Evolutionary conservation across 179 eudicot genomes (phyloP).

Genomic region (Carnegiea gigantea): DNA sequence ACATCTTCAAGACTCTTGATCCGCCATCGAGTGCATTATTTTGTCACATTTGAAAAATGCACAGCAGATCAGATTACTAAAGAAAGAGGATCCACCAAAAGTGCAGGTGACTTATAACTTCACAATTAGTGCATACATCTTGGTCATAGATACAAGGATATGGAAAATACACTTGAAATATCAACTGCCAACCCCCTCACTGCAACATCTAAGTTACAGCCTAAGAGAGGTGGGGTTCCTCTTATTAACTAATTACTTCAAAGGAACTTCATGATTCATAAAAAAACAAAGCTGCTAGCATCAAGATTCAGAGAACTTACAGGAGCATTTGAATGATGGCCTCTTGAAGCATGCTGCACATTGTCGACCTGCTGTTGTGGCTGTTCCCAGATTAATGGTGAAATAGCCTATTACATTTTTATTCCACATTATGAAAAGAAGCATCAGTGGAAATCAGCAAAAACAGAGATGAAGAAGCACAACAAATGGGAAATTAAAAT

Average conservation of each 20-base stretch:
- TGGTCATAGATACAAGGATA: too few species aligned
- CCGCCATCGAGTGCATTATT: too few species aligned
- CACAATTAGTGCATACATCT: too few species aligned
- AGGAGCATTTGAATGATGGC: constrained; percentile 30
- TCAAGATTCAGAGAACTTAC: constrained; percentile 36
- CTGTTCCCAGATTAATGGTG: constrained; percentile 36
- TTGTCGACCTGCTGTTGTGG: background rate
- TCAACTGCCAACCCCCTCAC: background rate
- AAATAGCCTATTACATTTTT: constrained; percentile 38
- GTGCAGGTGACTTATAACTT: too few species aligned
- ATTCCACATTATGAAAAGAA: constrained; percentile 11
- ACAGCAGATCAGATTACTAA: too few species aligned
- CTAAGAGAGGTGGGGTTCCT: background rate
- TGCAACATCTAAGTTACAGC: background rate
- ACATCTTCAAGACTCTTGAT: too few species aligned
- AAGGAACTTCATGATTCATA: constrained; percentile 9
- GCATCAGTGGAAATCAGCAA: constrained; percentile 4
- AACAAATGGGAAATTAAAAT: background rate
- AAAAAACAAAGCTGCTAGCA: background rate
- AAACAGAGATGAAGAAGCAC: constrained; percentile 23
- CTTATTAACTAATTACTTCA: background rate
- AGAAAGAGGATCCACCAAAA: too few species aligned
- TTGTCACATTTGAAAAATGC: too few species aligned
- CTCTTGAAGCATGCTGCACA: constrained; percentile 27
- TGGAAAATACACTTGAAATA: background rate